A percentile compares a stretch with the other conserved stretches of the same genome.
phyloP scores from a whole-genome alignment of 1,284 basidiomycete species.

The Austropuccinia psidii region DNA sequence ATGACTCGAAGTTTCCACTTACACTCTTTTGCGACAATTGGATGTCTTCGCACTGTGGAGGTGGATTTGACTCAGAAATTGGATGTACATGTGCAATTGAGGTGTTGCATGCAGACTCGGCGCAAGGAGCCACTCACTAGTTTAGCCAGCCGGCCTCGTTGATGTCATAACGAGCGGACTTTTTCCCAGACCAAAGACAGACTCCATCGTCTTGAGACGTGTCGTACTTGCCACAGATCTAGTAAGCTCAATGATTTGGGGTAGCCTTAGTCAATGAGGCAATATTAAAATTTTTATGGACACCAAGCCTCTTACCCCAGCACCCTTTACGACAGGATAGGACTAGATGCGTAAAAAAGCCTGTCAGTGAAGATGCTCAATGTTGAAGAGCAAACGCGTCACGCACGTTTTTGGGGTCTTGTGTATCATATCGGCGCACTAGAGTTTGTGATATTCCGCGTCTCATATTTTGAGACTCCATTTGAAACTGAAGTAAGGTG shows the following conservation, averaged over 20 bases:
- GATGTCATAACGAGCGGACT: neutral
- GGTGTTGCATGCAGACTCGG: neutral
- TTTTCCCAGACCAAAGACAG: neutral
- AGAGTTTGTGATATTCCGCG: too few species aligned
- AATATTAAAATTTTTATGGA: too few species aligned
- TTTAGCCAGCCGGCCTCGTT: neutral
- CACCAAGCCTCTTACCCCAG: conserved; percentile 11
- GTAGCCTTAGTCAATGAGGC: too few species aligned
- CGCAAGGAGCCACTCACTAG: neutral
- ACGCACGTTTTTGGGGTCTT: too few species aligned
- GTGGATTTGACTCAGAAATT: neutral
- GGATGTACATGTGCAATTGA: neutral
- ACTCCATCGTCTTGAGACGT: neutral
- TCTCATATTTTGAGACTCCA: too few species aligned
- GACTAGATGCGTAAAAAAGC: too few species aligned
- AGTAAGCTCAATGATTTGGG: too few species aligned
- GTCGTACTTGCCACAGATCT: conserved; percentile 9
- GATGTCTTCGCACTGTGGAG: neutral
- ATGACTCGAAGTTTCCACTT: neutral
- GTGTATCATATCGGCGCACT: conserved; percentile 4
- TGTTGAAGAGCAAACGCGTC: too few species aligned
- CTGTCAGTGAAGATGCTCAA: too few species aligned
- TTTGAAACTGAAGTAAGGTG: too few species aligned
- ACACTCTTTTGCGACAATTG: neutral
- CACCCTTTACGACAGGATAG: neutral